phyloP scores from a whole-genome alignment of 148 eudicot species.

The Chenopodium album region DNA sequence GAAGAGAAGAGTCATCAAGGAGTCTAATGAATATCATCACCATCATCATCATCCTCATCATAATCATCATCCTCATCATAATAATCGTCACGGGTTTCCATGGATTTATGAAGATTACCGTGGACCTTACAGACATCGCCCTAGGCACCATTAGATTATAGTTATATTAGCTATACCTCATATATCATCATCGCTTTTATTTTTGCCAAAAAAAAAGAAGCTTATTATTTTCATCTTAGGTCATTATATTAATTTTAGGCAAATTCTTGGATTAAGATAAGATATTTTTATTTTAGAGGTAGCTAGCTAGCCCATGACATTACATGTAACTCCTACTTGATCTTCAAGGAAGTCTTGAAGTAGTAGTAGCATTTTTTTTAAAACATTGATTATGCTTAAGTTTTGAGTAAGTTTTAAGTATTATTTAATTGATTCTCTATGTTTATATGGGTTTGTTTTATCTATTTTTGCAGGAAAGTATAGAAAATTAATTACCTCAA shows the following conservation, averaged over 20 bases:
- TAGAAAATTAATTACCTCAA: conserved; percentile 25
- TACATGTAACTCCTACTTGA: background rate
- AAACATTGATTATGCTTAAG: background rate
- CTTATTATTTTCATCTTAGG: background rate
- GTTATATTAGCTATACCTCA: background rate
- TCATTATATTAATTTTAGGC: background rate
- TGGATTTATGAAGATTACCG: conserved; percentile 67
- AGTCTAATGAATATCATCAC: conserved; percentile 2
- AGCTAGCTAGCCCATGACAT: background rate
- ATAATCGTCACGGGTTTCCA: conserved; percentile 49
- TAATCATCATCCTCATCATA: conserved; percentile 17
- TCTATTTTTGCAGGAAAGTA: conserved; percentile 39
- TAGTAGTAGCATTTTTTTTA: background rate
- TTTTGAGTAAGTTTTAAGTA: background rate
- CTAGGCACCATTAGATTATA: conserved; percentile 51
- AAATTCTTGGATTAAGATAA: background rate
- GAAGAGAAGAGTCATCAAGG: conserved; percentile 36
- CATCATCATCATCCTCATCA: conserved; percentile 1
- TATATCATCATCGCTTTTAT: background rate
- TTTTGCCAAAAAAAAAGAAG: background rate
- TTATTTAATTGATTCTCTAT: background rate
- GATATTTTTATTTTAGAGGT: background rate
- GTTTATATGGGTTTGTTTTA: background rate
- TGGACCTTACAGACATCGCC: conserved; percentile 57
- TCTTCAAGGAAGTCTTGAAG: conserved; percentile 9